Evolutionary conservation across 78 protist genomes (phyloP).

Genomic region (Dictyostelium purpureum): DNA sequence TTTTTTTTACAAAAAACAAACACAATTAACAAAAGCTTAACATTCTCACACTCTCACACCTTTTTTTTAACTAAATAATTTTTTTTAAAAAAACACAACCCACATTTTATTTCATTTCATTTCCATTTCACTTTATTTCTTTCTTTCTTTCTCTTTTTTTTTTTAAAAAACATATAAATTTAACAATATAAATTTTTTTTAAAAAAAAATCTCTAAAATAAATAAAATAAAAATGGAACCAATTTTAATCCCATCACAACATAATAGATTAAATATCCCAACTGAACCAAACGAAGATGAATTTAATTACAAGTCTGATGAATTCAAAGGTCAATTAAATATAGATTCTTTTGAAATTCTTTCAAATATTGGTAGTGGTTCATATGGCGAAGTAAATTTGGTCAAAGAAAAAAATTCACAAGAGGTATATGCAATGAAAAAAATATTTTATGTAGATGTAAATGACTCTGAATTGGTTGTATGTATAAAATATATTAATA

Average conservation of each 20-base stretch:
- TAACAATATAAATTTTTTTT: no score
- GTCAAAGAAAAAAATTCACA: conserved; percentile 46
- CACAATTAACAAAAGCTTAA: no score
- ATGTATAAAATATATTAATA: neutral
- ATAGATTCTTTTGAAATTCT: conserved; percentile 13
- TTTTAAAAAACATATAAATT: no score
- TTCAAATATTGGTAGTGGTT: conserved; percentile 69
- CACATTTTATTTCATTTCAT: no score
- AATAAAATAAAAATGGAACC: conserved; percentile 44
- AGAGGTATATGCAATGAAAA: conserved; percentile 52
- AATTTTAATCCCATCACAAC: conserved; percentile 51
- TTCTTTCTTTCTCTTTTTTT: no score
- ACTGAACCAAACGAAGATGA: conserved; percentile 48
- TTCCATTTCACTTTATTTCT: no score
- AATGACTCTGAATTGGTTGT: conserved; percentile 60
- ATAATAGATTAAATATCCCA: conserved; percentile 51
- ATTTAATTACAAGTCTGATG: conserved; percentile 16
- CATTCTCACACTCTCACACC: no score
- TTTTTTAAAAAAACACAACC: no score
- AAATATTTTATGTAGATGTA: conserved; percentile 24
- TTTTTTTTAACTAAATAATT: no score
- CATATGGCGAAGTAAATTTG: conserved; percentile 60
- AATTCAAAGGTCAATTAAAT: conserved; percentile 14
- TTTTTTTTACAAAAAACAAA: no score
- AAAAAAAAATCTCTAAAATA: neutral